Percentiles rank a stretch among this genome's conserved stretches.
Evolutionary conservation across 768 basidiomycete species (phyloP).

Genomic region (Panaeolus cyanescens): DNA sequence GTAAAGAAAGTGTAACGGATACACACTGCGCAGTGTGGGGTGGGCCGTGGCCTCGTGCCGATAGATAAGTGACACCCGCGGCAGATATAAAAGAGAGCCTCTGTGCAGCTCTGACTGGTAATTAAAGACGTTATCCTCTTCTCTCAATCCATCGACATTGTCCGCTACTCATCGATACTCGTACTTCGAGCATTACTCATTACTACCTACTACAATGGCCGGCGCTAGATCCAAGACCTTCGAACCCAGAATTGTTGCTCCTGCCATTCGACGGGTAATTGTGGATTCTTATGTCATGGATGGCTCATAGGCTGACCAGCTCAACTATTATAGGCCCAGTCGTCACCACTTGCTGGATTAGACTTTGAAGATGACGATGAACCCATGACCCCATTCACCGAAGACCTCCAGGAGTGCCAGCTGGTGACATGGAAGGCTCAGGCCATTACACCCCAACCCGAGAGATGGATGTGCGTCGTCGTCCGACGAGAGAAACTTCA

Average conservation of each 20-base stretch:
- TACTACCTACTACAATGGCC: neutral
- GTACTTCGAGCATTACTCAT: neutral
- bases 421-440: conserved; percentile 1
- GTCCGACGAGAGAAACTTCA: conserved; percentile 27
- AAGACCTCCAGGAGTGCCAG: conserved; percentile 14
- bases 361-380: neutral
- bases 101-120: neutral
- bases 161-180: neutral
- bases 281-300: neutral
- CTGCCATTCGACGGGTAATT: neutral
- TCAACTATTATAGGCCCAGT: conserved; percentile 20
- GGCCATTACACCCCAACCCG: conserved; percentile 3
- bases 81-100: neutral
- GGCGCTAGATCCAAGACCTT: conserved; percentile 1
- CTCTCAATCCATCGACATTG: neutral
- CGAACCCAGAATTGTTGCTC: neutral
- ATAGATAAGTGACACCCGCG: conserved; percentile 3
- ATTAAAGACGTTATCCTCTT: conserved; percentile 2
- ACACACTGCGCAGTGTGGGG: conserved; percentile 9
- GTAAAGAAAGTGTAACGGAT: conserved; percentile 10
- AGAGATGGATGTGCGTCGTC: conserved; percentile 28
- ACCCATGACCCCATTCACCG: conserved; percentile 8
- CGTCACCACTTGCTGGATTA: conserved; percentile 20
- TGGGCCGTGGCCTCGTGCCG: conserved; percentile 16
- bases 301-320: neutral